phyloP scores from a whole-genome alignment of 169 alveolate species.

The Toxoplasma gondii region DNA sequence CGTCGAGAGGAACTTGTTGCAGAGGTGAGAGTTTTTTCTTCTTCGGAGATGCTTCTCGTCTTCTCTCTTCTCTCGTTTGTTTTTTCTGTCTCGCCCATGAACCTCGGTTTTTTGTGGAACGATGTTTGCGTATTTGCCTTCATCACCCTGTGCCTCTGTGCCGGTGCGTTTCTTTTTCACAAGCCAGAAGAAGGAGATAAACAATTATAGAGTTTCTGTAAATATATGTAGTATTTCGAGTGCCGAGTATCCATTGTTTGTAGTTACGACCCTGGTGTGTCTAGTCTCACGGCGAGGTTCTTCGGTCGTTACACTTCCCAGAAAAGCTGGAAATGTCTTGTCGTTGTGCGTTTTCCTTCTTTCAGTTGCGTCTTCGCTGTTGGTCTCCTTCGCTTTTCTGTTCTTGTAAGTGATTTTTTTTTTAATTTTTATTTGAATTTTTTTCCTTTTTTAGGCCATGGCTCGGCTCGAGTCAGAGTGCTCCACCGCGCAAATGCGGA shows the following conservation, averaged over 20 bases:
- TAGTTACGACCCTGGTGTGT: no score
- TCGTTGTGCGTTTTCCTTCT: not conserved
- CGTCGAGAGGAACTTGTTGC: constrained; percentile 70
- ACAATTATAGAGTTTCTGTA: no score
- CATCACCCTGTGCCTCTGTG: not conserved
- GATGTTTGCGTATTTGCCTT: no score
- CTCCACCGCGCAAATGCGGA: constrained; percentile 47
- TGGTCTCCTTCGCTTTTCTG: not conserved
- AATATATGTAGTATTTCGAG: no score
- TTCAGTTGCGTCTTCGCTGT: not conserved
- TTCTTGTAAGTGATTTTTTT: not conserved
- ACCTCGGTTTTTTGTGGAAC: no score
- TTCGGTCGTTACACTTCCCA: not conserved
- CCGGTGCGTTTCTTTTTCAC: no score
- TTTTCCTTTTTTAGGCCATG: constrained; percentile 40
- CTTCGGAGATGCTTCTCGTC: not conserved
- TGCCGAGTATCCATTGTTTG: no score
- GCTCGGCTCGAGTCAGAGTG: constrained; percentile 51
- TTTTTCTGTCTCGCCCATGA: not conserved
- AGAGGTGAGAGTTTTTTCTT: constrained; percentile 30
- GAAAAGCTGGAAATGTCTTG: no score
- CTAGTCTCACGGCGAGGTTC: no score
- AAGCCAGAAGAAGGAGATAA: no score
- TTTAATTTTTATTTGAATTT: no score
- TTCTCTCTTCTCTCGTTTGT: not conserved